Evolutionary conservation across 1,139 yeast species (phyloP), one percentile per base, ranked within the genome.

Genomic region (Neolecta irregularis): DNA sequence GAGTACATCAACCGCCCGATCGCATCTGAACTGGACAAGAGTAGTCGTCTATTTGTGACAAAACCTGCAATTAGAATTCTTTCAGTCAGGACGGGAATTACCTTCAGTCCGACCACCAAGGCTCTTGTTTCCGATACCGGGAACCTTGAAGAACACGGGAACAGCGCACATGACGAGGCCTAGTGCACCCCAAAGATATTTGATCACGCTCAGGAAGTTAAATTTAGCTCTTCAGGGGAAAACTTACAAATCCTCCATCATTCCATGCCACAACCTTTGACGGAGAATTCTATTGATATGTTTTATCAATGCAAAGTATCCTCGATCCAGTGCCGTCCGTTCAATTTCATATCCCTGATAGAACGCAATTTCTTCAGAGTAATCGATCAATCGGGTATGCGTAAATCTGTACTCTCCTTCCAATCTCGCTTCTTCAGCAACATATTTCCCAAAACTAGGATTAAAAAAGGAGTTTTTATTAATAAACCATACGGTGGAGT

Each of bases 401-500:
- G 78, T 67, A 17, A 77, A 69, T 47, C 93, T 71, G 46, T 81
- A 75, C 50, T 78, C 76, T 41, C 94, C 93, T 55, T 85, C 95
- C 36, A 81, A 61, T 35, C 72, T 69, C 9, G 93, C 88, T 50
- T 75, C 73, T 43, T 74, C 73, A 36, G 81, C 66, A 1, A 92
- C 81, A 38, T 80, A 62, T 50, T 69, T 76, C 19, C 93, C 91
- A 52, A 85, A n/a, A n/a, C n/a, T n/a, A n/a, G n/a, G n/a, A n/a
- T n/a, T n/a, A n/a, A n/a, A n/a, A n/a, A n/a, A n/a, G n/a, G n/a
- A n/a, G n/a, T n/a, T n/a, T n/a, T n/a, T n/a, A n/a, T n/a, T n/a
- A n/a, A n/a, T n/a, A n/a, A n/a, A n/a, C n/a, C n/a, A n/a, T n/a
- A 85, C 34, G 92, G 92, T 6, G 96, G 96, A 8, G 93, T 79